These are phyloP conservation scores for Conidiobolus coronatus DNA, from an alignment of 371 early-diverging fungal species.

Conservation along the genomic window DNA sequence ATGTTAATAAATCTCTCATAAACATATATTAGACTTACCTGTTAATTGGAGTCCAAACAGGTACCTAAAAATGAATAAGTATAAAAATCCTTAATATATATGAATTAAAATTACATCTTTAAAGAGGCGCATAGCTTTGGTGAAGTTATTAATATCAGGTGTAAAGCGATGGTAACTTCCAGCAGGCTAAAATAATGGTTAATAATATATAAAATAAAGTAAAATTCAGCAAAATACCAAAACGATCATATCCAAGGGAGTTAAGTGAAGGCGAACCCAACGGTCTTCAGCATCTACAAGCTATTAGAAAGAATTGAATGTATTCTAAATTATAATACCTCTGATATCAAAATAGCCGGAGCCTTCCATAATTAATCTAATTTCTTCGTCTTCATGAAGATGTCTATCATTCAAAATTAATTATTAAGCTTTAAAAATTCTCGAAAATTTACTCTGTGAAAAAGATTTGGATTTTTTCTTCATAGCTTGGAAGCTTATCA, in stretches of 20 bases:
- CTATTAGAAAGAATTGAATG: neutral
- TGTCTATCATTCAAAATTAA: conserved; percentile 21
- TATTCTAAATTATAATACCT: conserved; percentile 8
- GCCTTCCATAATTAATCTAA: conserved; percentile 75
- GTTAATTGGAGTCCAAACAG: conserved; percentile 84
- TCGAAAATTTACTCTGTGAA: conserved; percentile 48
- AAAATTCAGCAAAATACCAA: conserved; percentile 21
- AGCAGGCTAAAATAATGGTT: conserved; percentile 31
- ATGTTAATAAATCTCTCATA: neutral
- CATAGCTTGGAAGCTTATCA: conserved; percentile 52
- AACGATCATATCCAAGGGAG: conserved; percentile 64
- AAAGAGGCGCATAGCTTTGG: conserved; percentile 79
- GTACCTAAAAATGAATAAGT: conserved; percentile 18
- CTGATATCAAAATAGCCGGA: conserved; percentile 77
- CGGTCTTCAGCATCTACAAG: conserved; percentile 32
- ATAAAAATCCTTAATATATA: neutral
- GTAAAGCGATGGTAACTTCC: conserved; percentile 94
- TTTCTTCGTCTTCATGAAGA: conserved; percentile 93
- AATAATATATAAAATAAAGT: conserved; percentile 1
- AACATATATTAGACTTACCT: conserved; percentile 18
- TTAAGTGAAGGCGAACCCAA: conserved; percentile 74
- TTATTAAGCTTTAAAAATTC: neutral
- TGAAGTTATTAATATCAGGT: conserved; percentile 58
- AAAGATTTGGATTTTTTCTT: conserved; percentile 76
- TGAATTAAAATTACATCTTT: conserved; percentile 27